These are phyloP conservation scores for Lepidium campestre DNA, from an alignment of 441 rosid genomes.

Conservation along the genomic window DNA sequence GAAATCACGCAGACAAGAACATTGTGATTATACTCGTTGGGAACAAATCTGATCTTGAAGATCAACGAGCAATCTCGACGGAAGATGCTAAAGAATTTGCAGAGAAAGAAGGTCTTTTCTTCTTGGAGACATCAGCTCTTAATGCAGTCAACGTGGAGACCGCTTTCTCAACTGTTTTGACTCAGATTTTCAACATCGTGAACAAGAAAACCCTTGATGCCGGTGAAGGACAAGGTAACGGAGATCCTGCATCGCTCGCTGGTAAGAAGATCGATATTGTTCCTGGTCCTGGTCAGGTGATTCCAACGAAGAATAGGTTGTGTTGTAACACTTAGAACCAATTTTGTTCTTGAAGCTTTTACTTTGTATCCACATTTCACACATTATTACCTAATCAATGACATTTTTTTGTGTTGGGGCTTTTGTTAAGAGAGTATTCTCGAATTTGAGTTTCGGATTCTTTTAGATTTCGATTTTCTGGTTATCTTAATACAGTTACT, in stretches of 20 bases:
- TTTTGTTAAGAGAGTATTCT: no score
- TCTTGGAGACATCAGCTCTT: conserved; percentile 44
- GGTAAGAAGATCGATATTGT: conserved; percentile 66
- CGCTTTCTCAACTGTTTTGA: conserved; percentile 37
- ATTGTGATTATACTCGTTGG: conserved; percentile 42
- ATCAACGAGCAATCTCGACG: conserved; percentile 30
- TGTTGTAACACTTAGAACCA: conserved; percentile 43
- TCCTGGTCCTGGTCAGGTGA: conserved; percentile 72
- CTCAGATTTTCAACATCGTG: conserved; percentile 33
- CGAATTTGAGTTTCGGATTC: background rate
- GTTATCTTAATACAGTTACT: no score
- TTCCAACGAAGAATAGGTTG: conserved; percentile 47
- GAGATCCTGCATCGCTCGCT: conserved; percentile 50
- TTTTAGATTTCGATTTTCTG: no score
- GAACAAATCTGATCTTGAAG: conserved; percentile 39
- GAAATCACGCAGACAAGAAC: conserved; percentile 45
- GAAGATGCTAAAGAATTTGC: conserved; percentile 48
- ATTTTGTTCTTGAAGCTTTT: background rate
- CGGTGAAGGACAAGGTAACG: conserved; percentile 35
- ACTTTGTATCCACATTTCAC: background rate
- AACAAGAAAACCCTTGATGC: conserved; percentile 37
- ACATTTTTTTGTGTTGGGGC: background rate
- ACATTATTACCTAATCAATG: background rate
- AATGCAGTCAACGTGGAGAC: conserved; percentile 38
- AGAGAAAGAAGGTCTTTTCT: conserved; percentile 36